Evolutionary conservation across 1,284 basidiomycete species (phyloP).

Genomic region (Neonothopanus nambi): DNA sequence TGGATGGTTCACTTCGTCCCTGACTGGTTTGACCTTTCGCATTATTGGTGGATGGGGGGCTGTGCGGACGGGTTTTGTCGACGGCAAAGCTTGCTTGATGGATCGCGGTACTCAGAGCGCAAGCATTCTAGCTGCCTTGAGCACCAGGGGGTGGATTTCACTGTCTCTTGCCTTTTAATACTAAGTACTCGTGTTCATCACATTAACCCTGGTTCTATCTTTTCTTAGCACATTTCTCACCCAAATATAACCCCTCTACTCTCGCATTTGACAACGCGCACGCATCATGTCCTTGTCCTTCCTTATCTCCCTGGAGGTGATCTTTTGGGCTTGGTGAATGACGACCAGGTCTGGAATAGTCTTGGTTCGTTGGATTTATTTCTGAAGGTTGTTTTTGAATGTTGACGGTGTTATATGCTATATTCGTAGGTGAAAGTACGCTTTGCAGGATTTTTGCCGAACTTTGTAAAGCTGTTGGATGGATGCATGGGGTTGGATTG

Average conservation of each 20-base stretch:
- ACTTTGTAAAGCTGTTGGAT: slow-evolving; percentile 78
- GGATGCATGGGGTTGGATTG: slow-evolving; percentile 87
- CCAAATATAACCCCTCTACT: slow-evolving; percentile 81
- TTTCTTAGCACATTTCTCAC: slow-evolving; percentile 74
- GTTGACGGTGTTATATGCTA: neutral
- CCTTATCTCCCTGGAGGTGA: slow-evolving; percentile 84
- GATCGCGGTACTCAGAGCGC: too few species aligned
- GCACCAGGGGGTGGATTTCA: too few species aligned
- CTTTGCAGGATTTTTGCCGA: slow-evolving; percentile 80
- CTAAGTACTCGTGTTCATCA: too few species aligned
- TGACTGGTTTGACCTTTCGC: too few species aligned
- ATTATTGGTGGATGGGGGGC: too few species aligned
- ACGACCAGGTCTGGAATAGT: slow-evolving; percentile 48
- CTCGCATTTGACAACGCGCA: slow-evolving; percentile 70
- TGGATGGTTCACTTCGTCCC: too few species aligned
- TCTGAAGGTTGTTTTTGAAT: neutral
- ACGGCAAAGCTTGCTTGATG: too few species aligned
- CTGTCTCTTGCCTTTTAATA: neutral
- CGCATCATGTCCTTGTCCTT: slow-evolving; percentile 81
- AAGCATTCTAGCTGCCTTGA: too few species aligned
- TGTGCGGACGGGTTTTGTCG: too few species aligned
- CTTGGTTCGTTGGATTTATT: slow-evolving; percentile 27
- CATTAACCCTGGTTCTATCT: neutral
- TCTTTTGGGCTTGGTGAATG: slow-evolving; percentile 77
- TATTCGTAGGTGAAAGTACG: slow-evolving; percentile 56